Evolutionary conservation across 345 rosid genomes (phyloP).

Genomic region (Brassica carinata): DNA sequence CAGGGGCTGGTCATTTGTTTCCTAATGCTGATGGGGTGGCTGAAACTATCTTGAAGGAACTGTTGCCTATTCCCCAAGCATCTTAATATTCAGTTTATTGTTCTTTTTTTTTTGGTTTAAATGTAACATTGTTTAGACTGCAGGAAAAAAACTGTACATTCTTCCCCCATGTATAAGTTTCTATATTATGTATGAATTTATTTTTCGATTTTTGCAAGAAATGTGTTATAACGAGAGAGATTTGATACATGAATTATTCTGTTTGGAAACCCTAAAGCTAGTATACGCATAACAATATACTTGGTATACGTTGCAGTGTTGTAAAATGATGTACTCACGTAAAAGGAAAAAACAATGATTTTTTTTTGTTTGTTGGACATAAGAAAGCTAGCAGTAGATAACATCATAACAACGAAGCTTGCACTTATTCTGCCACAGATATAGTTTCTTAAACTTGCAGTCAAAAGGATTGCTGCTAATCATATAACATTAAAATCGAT

Average conservation of each 20-base stretch:
- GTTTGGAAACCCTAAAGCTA: background rate
- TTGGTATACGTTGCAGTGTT: background rate
- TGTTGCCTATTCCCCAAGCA: conserved; percentile 47
- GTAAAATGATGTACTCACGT: background rate
- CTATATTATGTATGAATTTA: background rate
- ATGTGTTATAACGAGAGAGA: background rate
- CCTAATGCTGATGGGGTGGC: conserved; percentile 47
- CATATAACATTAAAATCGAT: conserved; percentile 2
- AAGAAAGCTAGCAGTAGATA: conserved; percentile 26
- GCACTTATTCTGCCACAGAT: conserved; percentile 25
- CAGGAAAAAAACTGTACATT: background rate
- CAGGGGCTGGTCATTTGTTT: conserved; percentile 62
- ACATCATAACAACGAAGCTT: conserved; percentile 28
- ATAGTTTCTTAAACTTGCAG: conserved; percentile 18
- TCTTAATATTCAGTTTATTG: conserved; percentile 14
- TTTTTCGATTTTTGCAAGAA: background rate
- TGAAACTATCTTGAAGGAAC: conserved; percentile 47
- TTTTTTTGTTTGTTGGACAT: background rate
- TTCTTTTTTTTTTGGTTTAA: background rate
- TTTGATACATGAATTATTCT: background rate
- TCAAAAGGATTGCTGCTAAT: conserved; percentile 18
- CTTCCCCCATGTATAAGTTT: background rate
- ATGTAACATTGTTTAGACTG: conserved; percentile 18
- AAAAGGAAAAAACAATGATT: conserved; percentile 18
- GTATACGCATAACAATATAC: background rate